Evolutionary conservation across 495 filamentous ascomycete genomes (phyloP).

Genomic region (Cercophora sp.): DNA sequence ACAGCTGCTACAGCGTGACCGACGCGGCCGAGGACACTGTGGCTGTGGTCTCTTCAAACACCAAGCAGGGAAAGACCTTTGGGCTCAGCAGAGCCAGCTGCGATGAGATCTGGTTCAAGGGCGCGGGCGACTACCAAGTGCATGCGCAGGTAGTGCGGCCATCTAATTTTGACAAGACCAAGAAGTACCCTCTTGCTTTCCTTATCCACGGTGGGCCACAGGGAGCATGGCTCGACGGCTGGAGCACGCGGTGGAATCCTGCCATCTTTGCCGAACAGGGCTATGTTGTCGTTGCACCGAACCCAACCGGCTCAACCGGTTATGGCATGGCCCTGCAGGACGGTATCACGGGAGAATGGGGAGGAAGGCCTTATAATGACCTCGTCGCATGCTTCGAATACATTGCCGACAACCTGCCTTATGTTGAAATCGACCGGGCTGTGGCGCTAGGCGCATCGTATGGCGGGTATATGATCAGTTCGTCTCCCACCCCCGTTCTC

Average conservation of each 20-base stretch:
- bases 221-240: constrained; percentile 76
- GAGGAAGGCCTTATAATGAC: constrained; percentile 73
- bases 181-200: constrained; percentile 79
- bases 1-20: constrained; percentile 60
- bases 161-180: constrained; percentile 63
- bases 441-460: constrained; percentile 83
- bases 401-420: constrained; percentile 64
- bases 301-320: constrained; percentile 82
- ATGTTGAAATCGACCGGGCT: constrained; percentile 71
- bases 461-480: constrained; percentile 81
- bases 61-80: constrained; percentile 64
- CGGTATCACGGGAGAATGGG: constrained; percentile 74
- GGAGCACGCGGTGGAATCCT: constrained; percentile 89
- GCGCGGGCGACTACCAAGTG: constrained; percentile 50
- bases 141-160: constrained; percentile 82
- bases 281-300: constrained; percentile 82
- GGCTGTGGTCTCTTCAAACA: constrained; percentile 59
- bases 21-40: constrained; percentile 45
- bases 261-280: constrained; percentile 89
- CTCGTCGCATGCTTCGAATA: constrained; percentile 76
- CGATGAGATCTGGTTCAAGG: constrained; percentile 67
- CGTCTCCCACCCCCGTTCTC: constrained; percentile 8
- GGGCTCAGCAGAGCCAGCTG: constrained; percentile 60
- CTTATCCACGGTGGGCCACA: constrained; percentile 89
- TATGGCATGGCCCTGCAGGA: constrained; percentile 80